These are phyloP conservation scores for Bolboschoenoplectus hybrid DNA, from an alignment of 202 grass and related monocot species.

Conservation along the genomic window DNA sequence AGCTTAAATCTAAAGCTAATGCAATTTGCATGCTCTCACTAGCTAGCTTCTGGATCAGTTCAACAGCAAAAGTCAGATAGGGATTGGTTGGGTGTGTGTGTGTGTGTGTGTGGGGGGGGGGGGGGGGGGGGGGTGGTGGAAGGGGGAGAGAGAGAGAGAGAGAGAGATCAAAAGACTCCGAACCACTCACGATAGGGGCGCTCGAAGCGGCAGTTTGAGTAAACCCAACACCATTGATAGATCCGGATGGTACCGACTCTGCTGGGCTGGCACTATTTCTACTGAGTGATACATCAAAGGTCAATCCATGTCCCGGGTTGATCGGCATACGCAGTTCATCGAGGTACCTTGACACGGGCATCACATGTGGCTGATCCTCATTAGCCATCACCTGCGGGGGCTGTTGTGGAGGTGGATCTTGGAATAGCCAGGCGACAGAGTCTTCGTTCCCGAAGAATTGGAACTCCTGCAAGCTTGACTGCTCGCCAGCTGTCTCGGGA, in stretches of 20 bases:
- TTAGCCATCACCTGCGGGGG: neutral
- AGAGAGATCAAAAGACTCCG: constrained; percentile 11
- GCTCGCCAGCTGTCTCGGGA: constrained; percentile 31
- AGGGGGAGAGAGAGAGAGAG: constrained; percentile 4
- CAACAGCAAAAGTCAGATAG: constrained; percentile 21
- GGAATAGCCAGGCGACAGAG: constrained; percentile 80
- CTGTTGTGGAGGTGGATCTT: constrained; percentile 41
- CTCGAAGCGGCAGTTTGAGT: constrained; percentile 44
- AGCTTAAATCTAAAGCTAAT: constrained; percentile 34
- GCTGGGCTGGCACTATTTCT: constrained; percentile 29
- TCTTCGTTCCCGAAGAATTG: constrained; percentile 97
- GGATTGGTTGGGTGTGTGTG: neutral
- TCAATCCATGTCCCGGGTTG: constrained; percentile 63
- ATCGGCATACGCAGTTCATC: constrained; percentile 46
- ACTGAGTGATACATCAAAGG: constrained; percentile 67
- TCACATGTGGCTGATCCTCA: constrained; percentile 15
- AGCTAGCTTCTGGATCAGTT: neutral
- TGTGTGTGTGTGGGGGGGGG: too few relatives aligned
- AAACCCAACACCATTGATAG: constrained; percentile 35
- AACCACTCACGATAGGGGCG: constrained; percentile 85
- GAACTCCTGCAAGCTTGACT: constrained; percentile 65
- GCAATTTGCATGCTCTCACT: constrained; percentile 11
- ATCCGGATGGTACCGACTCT: constrained; percentile 31
- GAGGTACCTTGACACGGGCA: constrained; percentile 30
- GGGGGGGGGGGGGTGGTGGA: neutral